Base-by-base conservation (phyloP, 768 basidiomycete species). In the Strobilomyces confusus region DNA sequence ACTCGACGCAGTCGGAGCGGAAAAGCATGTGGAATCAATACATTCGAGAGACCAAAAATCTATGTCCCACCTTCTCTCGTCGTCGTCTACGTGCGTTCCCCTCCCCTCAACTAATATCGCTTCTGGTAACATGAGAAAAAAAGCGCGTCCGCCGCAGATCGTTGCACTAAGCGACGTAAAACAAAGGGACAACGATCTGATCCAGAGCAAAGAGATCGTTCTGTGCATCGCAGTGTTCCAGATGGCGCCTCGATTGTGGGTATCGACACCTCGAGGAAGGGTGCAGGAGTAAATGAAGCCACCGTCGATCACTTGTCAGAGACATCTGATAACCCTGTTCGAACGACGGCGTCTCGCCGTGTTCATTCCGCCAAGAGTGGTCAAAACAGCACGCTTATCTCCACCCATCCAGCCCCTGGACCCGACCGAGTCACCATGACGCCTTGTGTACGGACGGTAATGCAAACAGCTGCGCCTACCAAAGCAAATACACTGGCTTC, bases 31-130 rank as follows among this genome's bases (percentile, higher is more conserved):
- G 9, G 36, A 55, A 50, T 41, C 25, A 22, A 45, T n/a, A 4
- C 25, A 22, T 43, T 1, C 4, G 11, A 30, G 19, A 34, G 17
- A 25, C 19, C 42, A 13, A 19, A 33, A 20, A n/a, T 8, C 33
- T 26, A n/a, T 36, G 9, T 42, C n/a, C n/a, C 9, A 48, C 23
- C n/a, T n/a, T 43, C 20, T 17, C 25, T 41, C 38, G 38, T 22
- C 30, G 13, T 37, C 38, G 29, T 42, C 42, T 42, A 32, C 29
- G 67, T 63, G 53, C 47, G 67, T 67, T 44, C 36, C 33, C 17
- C 49, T 53, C 12, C 17, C 14, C 20, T 12, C 34, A 20, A 36
- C 2, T 12, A 29, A 37, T 23, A 26, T 38, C 9, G 13, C 15
- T 30, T 40, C 19, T 14, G 32, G 38, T 62, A 17, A 52, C 43